phyloP scores from a whole-genome alignment of 192 early-diverging fungal genomes.

The Bifiguratus adelaidae region DNA sequence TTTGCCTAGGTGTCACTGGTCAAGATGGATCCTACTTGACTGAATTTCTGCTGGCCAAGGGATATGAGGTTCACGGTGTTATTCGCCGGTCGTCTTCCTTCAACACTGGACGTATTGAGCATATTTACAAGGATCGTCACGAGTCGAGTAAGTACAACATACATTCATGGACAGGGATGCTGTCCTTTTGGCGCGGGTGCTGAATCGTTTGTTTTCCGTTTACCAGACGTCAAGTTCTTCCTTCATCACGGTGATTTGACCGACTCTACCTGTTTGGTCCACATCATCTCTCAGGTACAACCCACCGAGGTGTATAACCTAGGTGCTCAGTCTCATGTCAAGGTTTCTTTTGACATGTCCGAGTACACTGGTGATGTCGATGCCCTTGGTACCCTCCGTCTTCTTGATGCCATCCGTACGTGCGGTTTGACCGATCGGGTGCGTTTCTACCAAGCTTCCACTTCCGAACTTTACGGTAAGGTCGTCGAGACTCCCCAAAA shows the following conservation, averaged over 20 bases:
- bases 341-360: conserved; percentile 62
- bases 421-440: conserved; percentile 51
- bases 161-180: background rate
- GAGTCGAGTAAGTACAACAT: conserved; percentile 31
- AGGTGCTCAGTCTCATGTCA: conserved; percentile 67
- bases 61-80: conserved; percentile 72
- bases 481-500: conserved; percentile 65
- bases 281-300: conserved; percentile 61
- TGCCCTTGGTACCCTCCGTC: conserved; percentile 65
- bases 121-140: conserved; percentile 66
- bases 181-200: background rate
- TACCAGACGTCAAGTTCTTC: conserved; percentile 48
- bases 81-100: conserved; percentile 78
- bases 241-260: conserved; percentile 75
- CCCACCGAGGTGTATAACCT: conserved; percentile 72
- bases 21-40: conserved; percentile 74
- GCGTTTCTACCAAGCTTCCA: conserved; percentile 57
- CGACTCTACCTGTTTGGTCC: conserved; percentile 64
- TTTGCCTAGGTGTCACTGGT: conserved; percentile 56
- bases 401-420: conserved; percentile 70
- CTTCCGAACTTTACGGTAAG: conserved; percentile 70
- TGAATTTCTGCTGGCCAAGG: conserved; percentile 61
- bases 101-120: conserved; percentile 73
- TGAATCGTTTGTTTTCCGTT: background rate
- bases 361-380: conserved; percentile 75